Base-by-base conservation (phyloP, 495 filamentous ascomycete species). In the Penicillium arizonense region DNA sequence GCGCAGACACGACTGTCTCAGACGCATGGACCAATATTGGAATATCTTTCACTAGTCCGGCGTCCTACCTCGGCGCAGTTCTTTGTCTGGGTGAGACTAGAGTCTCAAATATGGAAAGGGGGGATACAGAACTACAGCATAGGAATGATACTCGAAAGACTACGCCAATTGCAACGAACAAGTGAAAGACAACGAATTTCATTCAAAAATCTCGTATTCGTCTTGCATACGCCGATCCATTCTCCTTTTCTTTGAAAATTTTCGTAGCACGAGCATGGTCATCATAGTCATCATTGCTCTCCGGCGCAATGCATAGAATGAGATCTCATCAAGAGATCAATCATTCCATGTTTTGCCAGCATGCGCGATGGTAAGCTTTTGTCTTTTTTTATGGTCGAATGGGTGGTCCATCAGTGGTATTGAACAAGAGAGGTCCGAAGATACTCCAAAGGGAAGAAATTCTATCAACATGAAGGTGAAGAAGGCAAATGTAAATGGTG, bases 391-490 rank as follows among this genome's bases (percentile, higher is more conserved):
- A 33, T 51, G 41, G 47, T 38, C 37, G 18, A 50, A 50, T 42
- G 37, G 38, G 48, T 30, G 28, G 37, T 50, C 38, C 38, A 50
- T 43, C 48, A 33, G 47, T 50, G 23, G 48, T 50, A 50, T 50
- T 50, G 48, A 30, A 50, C 39, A 48, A 28, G 34, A 30, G 28
- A 30, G 28, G 28, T 9, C 28, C 28, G 28, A 30, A 39, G 40
- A 49, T 49, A 37, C 21, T 35, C 33, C 38, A 18, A 44, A 42
- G 32, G 21, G 37, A 50, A 50, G 47, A 44, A 58, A 44, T 34
- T 53, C 39, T 53, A 58, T 54, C 24, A 47, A 53, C 43, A 57
- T 26, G 37, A 41, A 24, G 35, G 53, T 34, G 37, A 41, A 23
- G 34, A 38, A 32, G 33, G 48, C 28, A 30, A 9, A 30, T 30